phyloP scores from a whole-genome alignment of 2,329 filamentous ascomycete species.

The Fusarium lateritium region DNA sequence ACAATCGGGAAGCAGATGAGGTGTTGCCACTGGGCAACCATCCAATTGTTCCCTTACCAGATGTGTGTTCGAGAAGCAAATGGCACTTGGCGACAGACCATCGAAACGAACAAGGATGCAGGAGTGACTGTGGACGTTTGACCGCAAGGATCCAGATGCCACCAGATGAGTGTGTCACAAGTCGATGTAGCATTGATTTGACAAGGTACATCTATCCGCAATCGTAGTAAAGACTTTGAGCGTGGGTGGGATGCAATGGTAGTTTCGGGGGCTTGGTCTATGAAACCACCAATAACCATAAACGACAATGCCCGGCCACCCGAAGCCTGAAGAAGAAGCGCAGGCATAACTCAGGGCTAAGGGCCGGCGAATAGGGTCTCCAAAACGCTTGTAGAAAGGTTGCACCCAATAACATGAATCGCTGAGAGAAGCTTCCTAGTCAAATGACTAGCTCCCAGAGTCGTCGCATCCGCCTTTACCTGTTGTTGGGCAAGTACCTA shows the following conservation, averaged over 20 bases:
- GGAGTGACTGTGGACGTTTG: constrained; percentile 17
- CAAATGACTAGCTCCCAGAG: constrained; percentile 31
- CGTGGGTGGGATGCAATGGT: constrained; percentile 20
- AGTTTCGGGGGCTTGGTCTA: constrained; percentile 14
- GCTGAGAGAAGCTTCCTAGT: constrained; percentile 31
- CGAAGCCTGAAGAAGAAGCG: constrained; percentile 22
- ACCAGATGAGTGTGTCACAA: constrained; percentile 7
- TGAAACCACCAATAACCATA: constrained; percentile 19
- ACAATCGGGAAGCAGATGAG: constrained; percentile 38
- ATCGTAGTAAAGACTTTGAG: constrained; percentile 14
- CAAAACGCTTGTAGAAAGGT: constrained; percentile 4
- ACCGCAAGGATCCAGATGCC: constrained; percentile 19
- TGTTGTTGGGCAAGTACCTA: constrained; percentile 12
- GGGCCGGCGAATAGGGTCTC: constrained; percentile 26
- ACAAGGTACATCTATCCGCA: constrained; percentile 41
- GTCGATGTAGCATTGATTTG: constrained; percentile 14
- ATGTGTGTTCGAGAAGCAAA: constrained; percentile 33
- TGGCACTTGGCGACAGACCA: constrained; percentile 34
- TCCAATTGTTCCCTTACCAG: constrained; percentile 39
- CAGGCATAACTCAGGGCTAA: constrained; percentile 27
- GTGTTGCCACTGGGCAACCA: constrained; percentile 22
- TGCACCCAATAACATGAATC: constrained; percentile 23
- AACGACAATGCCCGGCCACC: constrained; percentile 27
- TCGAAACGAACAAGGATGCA: constrained; percentile 32
- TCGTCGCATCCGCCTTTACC: constrained; percentile 12